Percentiles rank a stretch among this genome's conserved stretches.
These are phyloP conservation scores for Cyclanthera cordifolia DNA, from an alignment of 306 rosid genomes.

Conservation along the genomic window DNA sequence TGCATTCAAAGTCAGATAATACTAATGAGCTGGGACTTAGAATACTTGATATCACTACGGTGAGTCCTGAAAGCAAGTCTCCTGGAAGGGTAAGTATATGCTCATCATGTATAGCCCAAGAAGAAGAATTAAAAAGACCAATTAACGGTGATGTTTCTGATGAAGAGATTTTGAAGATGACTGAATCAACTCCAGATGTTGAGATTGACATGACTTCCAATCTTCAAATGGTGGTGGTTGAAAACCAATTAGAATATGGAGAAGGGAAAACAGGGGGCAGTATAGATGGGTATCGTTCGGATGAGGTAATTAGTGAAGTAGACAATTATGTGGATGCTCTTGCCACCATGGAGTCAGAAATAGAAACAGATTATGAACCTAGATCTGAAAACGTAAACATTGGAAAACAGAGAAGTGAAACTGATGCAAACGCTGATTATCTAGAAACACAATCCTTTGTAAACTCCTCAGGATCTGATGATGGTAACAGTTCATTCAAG, in stretches of 20 bases:
- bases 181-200: conserved; percentile 29
- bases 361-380: conserved; percentile 48
- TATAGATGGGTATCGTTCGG: conserved; percentile 49
- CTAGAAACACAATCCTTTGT: conserved; percentile 42
- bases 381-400: conserved; percentile 30
- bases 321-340: conserved; percentile 82
- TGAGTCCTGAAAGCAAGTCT: conserved; percentile 40
- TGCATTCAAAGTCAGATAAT: conserved; percentile 29
- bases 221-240: conserved; percentile 24
- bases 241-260: conserved; percentile 30
- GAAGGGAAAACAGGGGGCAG: conserved; percentile 33
- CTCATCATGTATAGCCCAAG: conserved; percentile 38
- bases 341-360: conserved; percentile 60
- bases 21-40: conserved; percentile 42
- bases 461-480: conserved; percentile 51
- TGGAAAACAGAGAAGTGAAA: conserved; percentile 26
- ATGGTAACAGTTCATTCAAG: conserved; percentile 38
- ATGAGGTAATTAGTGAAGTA: conserved; percentile 60
- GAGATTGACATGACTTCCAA: conserved; percentile 27
- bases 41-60: conserved; percentile 57
- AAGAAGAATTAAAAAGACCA: conserved; percentile 30
- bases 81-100: conserved; percentile 29
- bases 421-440: conserved; percentile 41
- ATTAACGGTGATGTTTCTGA: conserved; percentile 21
- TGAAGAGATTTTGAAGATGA: conserved; percentile 27